These are phyloP conservation scores for Dalechampia spathulata DNA, from an alignment of 441 rosid genomes.

Conservation along the genomic window DNA sequence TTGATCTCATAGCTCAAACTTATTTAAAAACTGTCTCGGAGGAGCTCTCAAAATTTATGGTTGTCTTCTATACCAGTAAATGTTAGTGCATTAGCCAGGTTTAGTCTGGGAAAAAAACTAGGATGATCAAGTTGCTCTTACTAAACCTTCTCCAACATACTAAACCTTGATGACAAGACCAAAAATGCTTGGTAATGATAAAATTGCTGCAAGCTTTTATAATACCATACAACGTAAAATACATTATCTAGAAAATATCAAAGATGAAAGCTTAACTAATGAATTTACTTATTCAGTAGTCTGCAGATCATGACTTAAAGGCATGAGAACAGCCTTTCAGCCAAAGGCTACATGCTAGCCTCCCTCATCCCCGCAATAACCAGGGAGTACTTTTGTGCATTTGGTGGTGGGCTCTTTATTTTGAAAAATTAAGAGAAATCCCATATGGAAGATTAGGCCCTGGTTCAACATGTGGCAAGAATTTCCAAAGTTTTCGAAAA, in stretches of 20 bases:
- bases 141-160: background rate
- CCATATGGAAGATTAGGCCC: too few species aligned
- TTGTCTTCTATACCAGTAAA: background rate
- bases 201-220: background rate
- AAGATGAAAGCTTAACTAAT: too few species aligned
- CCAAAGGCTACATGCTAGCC: too few species aligned
- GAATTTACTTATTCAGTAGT: background rate
- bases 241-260: background rate
- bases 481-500: too few species aligned
- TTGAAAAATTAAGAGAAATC: too few species aligned
- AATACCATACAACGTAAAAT: background rate
- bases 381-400: too few species aligned
- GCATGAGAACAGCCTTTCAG: too few species aligned
- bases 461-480: too few species aligned
- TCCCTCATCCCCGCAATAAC: too few species aligned
- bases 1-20: background rate
- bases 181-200: background rate
- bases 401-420: too few species aligned
- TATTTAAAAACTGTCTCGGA: background rate
- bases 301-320: too few species aligned
- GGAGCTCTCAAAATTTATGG: background rate
- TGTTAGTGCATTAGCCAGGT: background rate
- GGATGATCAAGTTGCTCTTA: background rate
- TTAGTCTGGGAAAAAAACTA: background rate
- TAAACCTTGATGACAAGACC: too few species aligned